Evolutionary conservation across 208 protist genomes (phyloP).

Genomic region (Giardia muris): DNA sequence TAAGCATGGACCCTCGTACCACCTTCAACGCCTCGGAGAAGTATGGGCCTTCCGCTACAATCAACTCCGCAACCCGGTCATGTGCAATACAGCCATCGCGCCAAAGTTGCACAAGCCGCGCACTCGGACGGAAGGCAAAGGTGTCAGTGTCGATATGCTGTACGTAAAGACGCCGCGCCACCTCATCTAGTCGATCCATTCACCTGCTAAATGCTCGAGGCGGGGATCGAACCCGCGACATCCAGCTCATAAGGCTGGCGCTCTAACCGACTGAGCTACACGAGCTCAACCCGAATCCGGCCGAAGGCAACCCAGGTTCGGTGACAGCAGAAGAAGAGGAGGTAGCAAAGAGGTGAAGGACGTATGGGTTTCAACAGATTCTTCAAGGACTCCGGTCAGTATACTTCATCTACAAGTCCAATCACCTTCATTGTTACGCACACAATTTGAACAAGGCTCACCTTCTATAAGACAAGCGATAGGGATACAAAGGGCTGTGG

Average conservation of each 20-base stretch:
- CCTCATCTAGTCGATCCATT: no score
- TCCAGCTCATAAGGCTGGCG: background rate
- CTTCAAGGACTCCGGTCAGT: no score
- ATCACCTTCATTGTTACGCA: background rate
- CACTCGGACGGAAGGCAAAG: background rate
- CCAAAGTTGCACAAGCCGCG: background rate
- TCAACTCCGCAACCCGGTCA: background rate
- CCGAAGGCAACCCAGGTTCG: no score
- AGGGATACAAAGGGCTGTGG: background rate
- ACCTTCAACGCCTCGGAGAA: background rate
- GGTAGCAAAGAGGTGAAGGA: no score
- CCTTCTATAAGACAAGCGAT: background rate
- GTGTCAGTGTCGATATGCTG: background rate
- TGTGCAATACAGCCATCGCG: background rate
- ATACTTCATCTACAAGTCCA: no score
- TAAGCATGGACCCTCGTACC: no score
- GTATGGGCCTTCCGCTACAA: background rate
- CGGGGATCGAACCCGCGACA: constrained; percentile 18
- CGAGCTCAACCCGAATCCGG: no score
- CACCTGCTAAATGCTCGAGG: constrained; percentile 7
- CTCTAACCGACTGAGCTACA: constrained; percentile 22
- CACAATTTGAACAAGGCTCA: background rate
- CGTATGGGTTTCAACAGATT: no score
- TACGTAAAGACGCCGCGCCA: background rate
- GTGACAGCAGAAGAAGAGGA: no score